Evolutionary conservation across 2,329 filamentous ascomycete species (phyloP).

Genomic region (Xylaria sp.): DNA sequence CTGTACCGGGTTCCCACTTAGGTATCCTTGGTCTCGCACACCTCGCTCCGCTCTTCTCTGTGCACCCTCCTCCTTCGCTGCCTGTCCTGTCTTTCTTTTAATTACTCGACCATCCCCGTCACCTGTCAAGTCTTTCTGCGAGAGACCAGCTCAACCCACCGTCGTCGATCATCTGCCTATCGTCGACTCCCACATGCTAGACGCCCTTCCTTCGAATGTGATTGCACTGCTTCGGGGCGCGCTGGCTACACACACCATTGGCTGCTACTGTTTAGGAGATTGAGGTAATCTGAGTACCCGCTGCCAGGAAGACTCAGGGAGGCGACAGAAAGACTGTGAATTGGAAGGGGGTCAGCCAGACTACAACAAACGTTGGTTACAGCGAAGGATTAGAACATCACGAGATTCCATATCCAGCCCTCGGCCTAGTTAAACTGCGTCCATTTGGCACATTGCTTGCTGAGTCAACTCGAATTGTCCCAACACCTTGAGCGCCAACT

Average conservation of each 20-base stretch:
- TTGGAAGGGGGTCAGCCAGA: conserved; percentile 10
- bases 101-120: conserved; percentile 36
- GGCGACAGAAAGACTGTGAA: conserved; percentile 6
- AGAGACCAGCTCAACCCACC: conserved; percentile 30
- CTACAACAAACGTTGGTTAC: not conserved
- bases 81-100: conserved; percentile 31
- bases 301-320: conserved; percentile 7
- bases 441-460: not conserved
- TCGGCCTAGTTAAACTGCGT: not conserved
- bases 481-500: not conserved
- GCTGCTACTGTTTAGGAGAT: conserved; percentile 21
- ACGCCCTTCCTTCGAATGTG: conserved; percentile 25
- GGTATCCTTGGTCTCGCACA: conserved; percentile 27
- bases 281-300: conserved; percentile 21
- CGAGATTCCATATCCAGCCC: not conserved
- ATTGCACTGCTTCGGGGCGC: conserved; percentile 28
- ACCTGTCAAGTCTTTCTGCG: conserved; percentile 31
- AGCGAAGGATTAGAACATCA: not conserved
- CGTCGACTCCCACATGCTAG: conserved; percentile 17
- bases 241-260: conserved; percentile 24
- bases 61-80: conserved; percentile 34
- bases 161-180: conserved; percentile 30
- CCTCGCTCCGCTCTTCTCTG: conserved; percentile 29
- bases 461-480: conserved; percentile 7
- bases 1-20: conserved; percentile 23